These are phyloP conservation scores for Penicillium sp. DNA, from an alignment of 2,329 filamentous ascomycete genomes.

Conservation along the genomic window DNA sequence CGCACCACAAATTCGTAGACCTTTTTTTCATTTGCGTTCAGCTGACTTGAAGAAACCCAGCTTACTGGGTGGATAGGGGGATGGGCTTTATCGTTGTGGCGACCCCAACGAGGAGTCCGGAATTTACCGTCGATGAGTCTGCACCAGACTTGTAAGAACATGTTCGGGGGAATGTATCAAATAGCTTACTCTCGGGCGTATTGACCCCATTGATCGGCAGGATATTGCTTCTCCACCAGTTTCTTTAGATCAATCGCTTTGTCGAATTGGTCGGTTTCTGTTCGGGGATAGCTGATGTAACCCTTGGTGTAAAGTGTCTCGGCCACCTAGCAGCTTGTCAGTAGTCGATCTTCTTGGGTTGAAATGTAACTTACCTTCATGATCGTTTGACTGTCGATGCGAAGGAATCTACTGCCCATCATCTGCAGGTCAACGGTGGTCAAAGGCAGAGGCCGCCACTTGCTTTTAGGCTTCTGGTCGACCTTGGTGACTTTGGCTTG, in stretches of 20 bases:
- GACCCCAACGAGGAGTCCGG: slow-evolving; percentile 76
- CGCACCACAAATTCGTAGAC: slow-evolving; percentile 93
- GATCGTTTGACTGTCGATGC: slow-evolving; percentile 86
- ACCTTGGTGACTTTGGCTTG: slow-evolving; percentile 80
- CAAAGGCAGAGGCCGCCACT: slow-evolving; percentile 89
- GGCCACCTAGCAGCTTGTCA: slow-evolving; percentile 53
- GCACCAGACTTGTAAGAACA: not conserved
- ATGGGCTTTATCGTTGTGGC: slow-evolving; percentile 94
- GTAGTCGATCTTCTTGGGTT: not conserved
- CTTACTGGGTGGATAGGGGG: slow-evolving; percentile 95
- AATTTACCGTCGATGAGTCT: slow-evolving; percentile 74
- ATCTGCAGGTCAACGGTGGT: slow-evolving; percentile 98
- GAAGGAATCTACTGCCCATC: slow-evolving; percentile 83
- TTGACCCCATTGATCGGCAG: slow-evolving; percentile 73
- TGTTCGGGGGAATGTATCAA: not conserved
- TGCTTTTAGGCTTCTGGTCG: slow-evolving; percentile 86
- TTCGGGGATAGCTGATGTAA: slow-evolving; percentile 96
- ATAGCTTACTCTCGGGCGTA: slow-evolving; percentile 68
- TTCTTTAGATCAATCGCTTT: slow-evolving; percentile 79
- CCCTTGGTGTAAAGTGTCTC: slow-evolving; percentile 90
- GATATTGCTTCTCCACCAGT: slow-evolving; percentile 80
- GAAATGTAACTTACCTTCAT: slow-evolving; percentile 64
- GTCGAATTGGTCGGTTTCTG: slow-evolving; percentile 95
- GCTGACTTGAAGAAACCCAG: slow-evolving; percentile 66
- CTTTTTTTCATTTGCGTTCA: slow-evolving; percentile 68